Conservation (phyloP, 371 early-diverging fungal species). For the Zopfochytrium polystomum region DNA sequence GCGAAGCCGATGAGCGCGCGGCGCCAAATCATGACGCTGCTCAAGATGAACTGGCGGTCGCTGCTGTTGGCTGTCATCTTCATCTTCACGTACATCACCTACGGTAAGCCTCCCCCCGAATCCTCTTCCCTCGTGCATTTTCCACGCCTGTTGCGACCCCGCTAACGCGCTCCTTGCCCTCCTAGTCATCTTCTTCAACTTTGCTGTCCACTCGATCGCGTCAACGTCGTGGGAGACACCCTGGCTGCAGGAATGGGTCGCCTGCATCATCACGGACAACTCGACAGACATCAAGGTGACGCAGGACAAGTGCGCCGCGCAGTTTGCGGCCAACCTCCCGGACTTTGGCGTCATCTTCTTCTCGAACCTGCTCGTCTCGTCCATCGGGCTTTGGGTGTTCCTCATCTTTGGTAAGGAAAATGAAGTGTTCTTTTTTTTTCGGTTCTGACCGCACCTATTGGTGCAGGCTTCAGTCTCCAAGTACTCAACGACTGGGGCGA, state of each 20-base stretch:
- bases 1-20: constrained; percentile 18
- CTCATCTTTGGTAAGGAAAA: constrained; percentile 63
- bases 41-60: constrained; percentile 68
- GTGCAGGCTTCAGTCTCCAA: too few relatives aligned
- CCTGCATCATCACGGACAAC: constrained; percentile 43
- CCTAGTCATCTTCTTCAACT: constrained; percentile 44
- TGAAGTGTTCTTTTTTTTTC: too few relatives aligned
- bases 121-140: not conserved
- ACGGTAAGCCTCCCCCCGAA: constrained; percentile 10
- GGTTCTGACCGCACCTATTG: too few relatives aligned
- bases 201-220: constrained; percentile 30
- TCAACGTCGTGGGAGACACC: constrained; percentile 24
- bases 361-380: constrained; percentile 57
- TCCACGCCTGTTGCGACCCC: not conserved
- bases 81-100: constrained; percentile 36
- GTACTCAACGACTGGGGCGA: too few relatives aligned
- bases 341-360: constrained; percentile 57
- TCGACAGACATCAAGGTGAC: not conserved
- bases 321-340: constrained; percentile 45
- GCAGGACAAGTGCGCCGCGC: constrained; percentile 45
- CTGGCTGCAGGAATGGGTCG: constrained; percentile 44
- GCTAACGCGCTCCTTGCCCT: not conserved
- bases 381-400: constrained; percentile 57
- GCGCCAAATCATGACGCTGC: constrained; percentile 60
- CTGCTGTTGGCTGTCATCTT: constrained; percentile 56